A percentile compares a stretch with the other conserved stretches of the same genome.
These are phyloP conservation scores for Strobilomyces echinocephalus DNA, from an alignment of 768 basidiomycete species.

Conservation along the genomic window DNA sequence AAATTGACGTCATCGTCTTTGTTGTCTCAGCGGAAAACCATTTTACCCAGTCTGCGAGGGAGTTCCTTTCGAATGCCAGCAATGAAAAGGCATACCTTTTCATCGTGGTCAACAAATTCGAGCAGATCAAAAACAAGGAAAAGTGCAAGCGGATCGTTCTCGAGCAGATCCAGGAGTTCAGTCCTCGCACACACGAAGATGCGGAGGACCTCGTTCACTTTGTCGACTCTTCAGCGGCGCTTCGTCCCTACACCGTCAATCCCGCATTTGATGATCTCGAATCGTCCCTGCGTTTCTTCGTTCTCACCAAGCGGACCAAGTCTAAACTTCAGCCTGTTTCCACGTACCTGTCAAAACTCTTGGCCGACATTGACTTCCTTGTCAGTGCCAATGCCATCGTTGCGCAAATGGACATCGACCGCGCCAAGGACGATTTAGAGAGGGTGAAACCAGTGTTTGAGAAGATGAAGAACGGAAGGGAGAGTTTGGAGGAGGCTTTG, in stretches of 20 bases:
- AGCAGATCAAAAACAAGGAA: conserved; percentile 92
- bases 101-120: conserved; percentile 98
- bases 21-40: conserved; percentile 98
- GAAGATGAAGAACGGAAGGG: conserved; percentile 73
- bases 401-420: conserved; percentile 72
- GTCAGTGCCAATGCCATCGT: conserved; percentile 81
- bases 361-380: conserved; percentile 85
- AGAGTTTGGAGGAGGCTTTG: conserved; percentile 72
- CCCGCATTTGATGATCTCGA: conserved; percentile 85
- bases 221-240: conserved; percentile 82
- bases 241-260: conserved; percentile 60
- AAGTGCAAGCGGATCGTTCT: conserved; percentile 84
- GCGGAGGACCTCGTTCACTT: conserved; percentile 95
- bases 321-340: conserved; percentile 93
- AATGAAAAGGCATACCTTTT: conserved; percentile 98
- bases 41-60: conserved; percentile 92
- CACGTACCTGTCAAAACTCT: conserved; percentile 86
- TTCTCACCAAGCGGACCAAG: conserved; percentile 91
- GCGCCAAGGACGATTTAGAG: conserved; percentile 65
- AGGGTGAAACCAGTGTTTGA: conserved; percentile 77
- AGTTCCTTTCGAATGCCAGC: conserved; percentile 89
- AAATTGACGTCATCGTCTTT: conserved; percentile 98
- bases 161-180: conserved; percentile 90
- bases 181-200: conserved; percentile 88
- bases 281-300: conserved; percentile 85